These are phyloP conservation scores for Gomphus sp. DNA, from an alignment of 1,284 basidiomycete species.

Conservation along the genomic window DNA sequence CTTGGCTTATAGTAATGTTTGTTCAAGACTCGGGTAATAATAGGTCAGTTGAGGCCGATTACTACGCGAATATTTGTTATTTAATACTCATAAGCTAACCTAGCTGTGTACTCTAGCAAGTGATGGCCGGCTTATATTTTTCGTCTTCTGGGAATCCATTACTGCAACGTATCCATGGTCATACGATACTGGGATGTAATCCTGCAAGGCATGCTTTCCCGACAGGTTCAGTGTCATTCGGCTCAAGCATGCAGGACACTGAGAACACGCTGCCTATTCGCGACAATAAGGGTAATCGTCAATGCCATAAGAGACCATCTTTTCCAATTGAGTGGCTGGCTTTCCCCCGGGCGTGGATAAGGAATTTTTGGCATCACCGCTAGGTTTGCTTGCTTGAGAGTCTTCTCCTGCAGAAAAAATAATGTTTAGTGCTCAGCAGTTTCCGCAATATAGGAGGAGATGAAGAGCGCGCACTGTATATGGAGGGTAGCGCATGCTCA, in stretches of 20 bases:
- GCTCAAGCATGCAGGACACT: neutral
- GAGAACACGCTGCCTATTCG: neutral
- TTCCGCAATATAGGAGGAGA: neutral
- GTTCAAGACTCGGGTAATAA: too few species aligned
- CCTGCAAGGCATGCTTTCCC: too few species aligned
- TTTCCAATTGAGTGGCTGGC: neutral
- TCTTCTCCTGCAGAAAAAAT: neutral
- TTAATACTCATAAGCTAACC: too few species aligned
- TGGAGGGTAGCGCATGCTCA: slow-evolving; percentile 26
- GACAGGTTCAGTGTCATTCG: too few species aligned
- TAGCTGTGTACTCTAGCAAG: too few species aligned
- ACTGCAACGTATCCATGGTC: too few species aligned
- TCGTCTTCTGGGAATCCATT: too few species aligned
- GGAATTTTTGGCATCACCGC: neutral
- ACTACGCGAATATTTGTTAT: too few species aligned
- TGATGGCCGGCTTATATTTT: too few species aligned
- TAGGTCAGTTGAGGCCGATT: too few species aligned
- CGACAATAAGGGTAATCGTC: neutral
- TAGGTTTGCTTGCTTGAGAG: neutral
- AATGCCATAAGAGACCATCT: neutral
- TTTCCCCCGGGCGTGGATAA: neutral
- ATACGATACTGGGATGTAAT: too few species aligned
- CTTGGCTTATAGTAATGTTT: too few species aligned
- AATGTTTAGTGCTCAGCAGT: neutral
- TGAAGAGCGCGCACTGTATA: slow-evolving; percentile 21